Evolutionary conservation across 257 asterid genomes (phyloP).

Genomic region (Eustoma russellianum): DNA sequence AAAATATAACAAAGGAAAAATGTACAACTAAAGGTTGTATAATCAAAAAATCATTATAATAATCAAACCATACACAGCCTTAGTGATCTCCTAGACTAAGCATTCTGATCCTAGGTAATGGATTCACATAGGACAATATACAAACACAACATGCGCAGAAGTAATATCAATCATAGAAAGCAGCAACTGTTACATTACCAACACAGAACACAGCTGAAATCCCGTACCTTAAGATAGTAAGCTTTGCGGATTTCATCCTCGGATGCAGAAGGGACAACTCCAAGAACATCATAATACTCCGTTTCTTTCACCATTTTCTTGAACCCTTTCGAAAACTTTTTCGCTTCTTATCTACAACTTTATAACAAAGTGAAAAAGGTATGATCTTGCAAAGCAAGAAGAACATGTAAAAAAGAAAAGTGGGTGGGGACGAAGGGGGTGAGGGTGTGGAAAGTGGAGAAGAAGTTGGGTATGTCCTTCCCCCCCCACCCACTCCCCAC

Average conservation of each 20-base stretch:
- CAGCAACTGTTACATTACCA: not conserved
- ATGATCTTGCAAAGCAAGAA: slow-evolving; percentile 19
- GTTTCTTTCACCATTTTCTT: slow-evolving; percentile 72
- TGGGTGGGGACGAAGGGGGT: not conserved
- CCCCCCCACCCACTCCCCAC: not conserved
- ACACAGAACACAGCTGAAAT: not conserved
- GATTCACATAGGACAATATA: not conserved
- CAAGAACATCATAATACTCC: slow-evolving; percentile 70
- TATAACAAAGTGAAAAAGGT: slow-evolving; percentile 1
- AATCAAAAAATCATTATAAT: no score
- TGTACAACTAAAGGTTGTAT: no score
- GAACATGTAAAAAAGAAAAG: slow-evolving; percentile 1
- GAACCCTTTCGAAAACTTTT: not conserved
- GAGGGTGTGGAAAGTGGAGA: slow-evolving; percentile 20
- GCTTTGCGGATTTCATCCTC: slow-evolving; percentile 82
- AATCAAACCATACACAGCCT: no score
- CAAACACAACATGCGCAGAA: not conserved
- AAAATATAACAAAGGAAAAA: no score
- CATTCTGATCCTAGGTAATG: not conserved
- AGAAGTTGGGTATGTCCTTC: slow-evolving; percentile 9
- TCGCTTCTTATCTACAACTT: slow-evolving; percentile 1
- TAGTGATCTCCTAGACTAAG: not conserved
- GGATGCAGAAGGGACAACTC: slow-evolving; percentile 60
- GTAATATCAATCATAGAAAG: not conserved
- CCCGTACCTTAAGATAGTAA: slow-evolving; percentile 68